Conservation (phyloP, 768 basidiomycete genomes). For the Leccinum uliginosum region DNA sequence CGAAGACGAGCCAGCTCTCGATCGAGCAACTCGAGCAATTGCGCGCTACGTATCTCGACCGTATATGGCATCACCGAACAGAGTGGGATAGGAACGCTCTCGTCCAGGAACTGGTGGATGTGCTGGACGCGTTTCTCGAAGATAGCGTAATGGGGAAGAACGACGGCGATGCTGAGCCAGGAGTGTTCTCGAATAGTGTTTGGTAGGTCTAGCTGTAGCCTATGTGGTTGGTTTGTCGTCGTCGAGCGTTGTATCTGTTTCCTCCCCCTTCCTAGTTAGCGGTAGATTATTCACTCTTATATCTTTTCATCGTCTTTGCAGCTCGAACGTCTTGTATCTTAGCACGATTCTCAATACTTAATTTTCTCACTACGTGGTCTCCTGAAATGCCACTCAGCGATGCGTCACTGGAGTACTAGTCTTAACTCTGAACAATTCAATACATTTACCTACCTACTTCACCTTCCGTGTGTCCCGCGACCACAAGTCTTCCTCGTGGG, state of each 20-base stretch:
- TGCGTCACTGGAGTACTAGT: no score
- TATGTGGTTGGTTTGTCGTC: not conserved
- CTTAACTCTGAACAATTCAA: no score
- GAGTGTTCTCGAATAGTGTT: not conserved
- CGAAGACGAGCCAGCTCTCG: conserved; percentile 55
- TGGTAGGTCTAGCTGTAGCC: conserved; percentile 1
- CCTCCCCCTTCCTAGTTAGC: not conserved
- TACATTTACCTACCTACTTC: no score
- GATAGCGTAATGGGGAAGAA: conserved; percentile 44
- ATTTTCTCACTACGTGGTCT: not conserved
- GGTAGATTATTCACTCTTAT: conserved; percentile 26
- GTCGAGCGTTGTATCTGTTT: not conserved
- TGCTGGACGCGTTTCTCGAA: conserved; percentile 61
- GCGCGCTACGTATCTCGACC: conserved; percentile 73
- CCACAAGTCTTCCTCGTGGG: no score
- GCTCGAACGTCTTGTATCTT: conserved; percentile 17
- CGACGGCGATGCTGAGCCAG: conserved; percentile 3
- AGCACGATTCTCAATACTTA: not conserved
- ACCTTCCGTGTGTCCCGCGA: no score
- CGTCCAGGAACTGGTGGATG: conserved; percentile 50
- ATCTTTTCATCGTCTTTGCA: not conserved
- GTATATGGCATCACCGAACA: conserved; percentile 75
- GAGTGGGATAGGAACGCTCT: conserved; percentile 81
- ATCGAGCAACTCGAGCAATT: conserved; percentile 94
- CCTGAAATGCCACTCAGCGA: not conserved